Evolutionary conservation across 805 yeast species (phyloP), one percentile per base, ranked within the genome.

Genomic region (Lipomyces lipofer): DNA sequence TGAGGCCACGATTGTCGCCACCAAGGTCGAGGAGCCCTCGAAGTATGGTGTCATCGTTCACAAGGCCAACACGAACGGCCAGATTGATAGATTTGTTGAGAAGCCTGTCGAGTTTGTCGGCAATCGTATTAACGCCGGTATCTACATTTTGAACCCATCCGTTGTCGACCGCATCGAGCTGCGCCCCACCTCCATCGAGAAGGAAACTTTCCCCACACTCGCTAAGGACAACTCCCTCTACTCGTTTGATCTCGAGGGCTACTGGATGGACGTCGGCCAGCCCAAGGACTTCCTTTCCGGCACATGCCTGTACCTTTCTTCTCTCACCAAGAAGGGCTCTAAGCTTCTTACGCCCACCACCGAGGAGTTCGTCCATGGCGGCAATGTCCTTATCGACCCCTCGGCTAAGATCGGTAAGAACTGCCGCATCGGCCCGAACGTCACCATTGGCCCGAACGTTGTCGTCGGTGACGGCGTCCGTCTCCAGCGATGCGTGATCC

Each of bases 191-290:
- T 92, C 98, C 49, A 94, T 94, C 68, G 99, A 94, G 82, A 91
- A 91, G 85, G 99, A 94, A 82, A 91, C 97, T 66, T 94, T 94
- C 97, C 99, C 99, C 69, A 77, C 79, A 68, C 82, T 94, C 68
- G 97, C 95, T 64, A 95, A 88, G 76, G 78, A 85, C 71, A 90
- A 86, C 71, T 81, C 85, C 58, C 81, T 94, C 69, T 94, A 85
- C 81, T 91, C 98, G 51, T 94, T 88, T 70, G 99, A 94, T 75
- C 83, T 94, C 71, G 97, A 94, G 80, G 98, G 99, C 64, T 94
- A 84, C 88, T 94, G 99, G 99, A 94, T 94, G 99, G 99, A 94
- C 75, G 97, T 94, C 66, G 99, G 99, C 75, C 99, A 94, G 81
- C 99, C 99, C 82, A 94, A 92, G 83, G 99, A 94, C 77, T 94